A percentile compares a stretch with the other conserved stretches of the same genome.
These are phyloP conservation scores for Lanmaoa pseudosensibilis DNA, from an alignment of 768 basidiomycete genomes.

Conservation along the genomic window DNA sequence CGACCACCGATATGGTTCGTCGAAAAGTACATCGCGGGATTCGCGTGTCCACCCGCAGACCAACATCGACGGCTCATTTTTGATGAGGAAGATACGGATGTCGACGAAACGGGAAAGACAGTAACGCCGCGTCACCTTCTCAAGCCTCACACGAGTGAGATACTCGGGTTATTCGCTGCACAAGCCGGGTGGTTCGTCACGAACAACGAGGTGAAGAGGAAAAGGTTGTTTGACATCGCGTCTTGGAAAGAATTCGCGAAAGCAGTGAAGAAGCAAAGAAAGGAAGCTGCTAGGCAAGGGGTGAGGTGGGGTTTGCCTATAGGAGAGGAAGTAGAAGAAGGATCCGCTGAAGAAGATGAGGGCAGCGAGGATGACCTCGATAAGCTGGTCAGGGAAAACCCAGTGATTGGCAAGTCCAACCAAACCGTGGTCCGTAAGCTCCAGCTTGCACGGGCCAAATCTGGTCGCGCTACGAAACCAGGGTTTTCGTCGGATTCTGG, in stretches of 20 bases:
- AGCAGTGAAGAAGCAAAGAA: slow-evolving; percentile 32
- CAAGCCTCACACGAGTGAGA: slow-evolving; percentile 49
- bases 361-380: neutral
- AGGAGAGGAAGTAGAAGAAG: slow-evolving; percentile 12
- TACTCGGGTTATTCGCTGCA: slow-evolving; percentile 50
- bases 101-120: slow-evolving; percentile 30
- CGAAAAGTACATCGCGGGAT: slow-evolving; percentile 38
- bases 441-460: slow-evolving; percentile 13
- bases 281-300: slow-evolving; percentile 28
- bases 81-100: slow-evolving; percentile 32
- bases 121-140: slow-evolving; percentile 43
- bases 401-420: slow-evolving; percentile 30
- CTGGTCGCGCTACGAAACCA: neutral
- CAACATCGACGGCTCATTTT: slow-evolving; percentile 36
- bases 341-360: slow-evolving; percentile 10
- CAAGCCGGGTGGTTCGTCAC: slow-evolving; percentile 62
- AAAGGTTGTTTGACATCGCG: slow-evolving; percentile 40
- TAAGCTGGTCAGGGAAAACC: slow-evolving; percentile 22
- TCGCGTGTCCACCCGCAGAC: slow-evolving; percentile 30
- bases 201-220: slow-evolving; percentile 38
- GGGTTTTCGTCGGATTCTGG: slow-evolving; percentile 20
- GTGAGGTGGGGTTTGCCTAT: slow-evolving; percentile 25
- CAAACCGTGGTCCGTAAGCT: slow-evolving; percentile 20
- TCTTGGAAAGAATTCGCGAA: slow-evolving; percentile 51
- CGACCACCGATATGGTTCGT: slow-evolving; percentile 55